Percentiles rank a stretch among this genome's conserved stretches.
Evolutionary conservation across 2,329 filamentous ascomycete species (phyloP).

Genomic region (Apiospora sp.): DNA sequence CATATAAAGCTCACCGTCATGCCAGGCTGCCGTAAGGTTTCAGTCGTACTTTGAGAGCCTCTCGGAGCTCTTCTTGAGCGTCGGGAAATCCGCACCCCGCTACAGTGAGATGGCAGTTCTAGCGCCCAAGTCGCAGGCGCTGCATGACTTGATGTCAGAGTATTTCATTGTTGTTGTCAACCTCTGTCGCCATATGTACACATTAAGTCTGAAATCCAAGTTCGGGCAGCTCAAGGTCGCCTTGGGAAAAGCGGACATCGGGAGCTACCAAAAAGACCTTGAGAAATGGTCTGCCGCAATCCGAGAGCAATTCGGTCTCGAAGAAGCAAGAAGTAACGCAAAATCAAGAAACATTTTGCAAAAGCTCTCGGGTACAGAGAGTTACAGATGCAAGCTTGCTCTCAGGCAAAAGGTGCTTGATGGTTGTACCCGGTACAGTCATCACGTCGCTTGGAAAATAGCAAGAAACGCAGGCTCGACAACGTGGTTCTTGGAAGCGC

Average conservation of each 20-base stretch:
- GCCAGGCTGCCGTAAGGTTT: conserved; percentile 41
- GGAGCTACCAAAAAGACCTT: conserved; percentile 44
- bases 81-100: conserved; percentile 49
- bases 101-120: conserved; percentile 48
- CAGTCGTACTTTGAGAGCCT: conserved; percentile 48
- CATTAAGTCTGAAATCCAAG: conserved; percentile 43
- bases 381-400: conserved; percentile 27
- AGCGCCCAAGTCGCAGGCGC: conserved; percentile 46
- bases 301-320: conserved; percentile 39
- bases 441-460: conserved; percentile 51
- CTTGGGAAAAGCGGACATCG: conserved; percentile 43
- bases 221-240: conserved; percentile 42
- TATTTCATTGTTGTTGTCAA: conserved; percentile 51
- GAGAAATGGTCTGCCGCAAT: conserved; percentile 46
- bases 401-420: conserved; percentile 42
- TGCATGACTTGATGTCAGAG: conserved; percentile 47
- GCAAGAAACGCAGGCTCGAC: conserved; percentile 49
- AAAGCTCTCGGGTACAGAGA: neutral
- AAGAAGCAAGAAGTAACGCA: conserved; percentile 18
- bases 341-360: conserved; percentile 20
- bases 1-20: neutral
- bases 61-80: conserved; percentile 50
- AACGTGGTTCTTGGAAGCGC: conserved; percentile 32
- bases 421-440: conserved; percentile 50
- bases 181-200: conserved; percentile 47